These are phyloP conservation scores for Microstegium vimineum DNA, from an alignment of 176 grass and related monocot genomes.

Conservation along the genomic window DNA sequence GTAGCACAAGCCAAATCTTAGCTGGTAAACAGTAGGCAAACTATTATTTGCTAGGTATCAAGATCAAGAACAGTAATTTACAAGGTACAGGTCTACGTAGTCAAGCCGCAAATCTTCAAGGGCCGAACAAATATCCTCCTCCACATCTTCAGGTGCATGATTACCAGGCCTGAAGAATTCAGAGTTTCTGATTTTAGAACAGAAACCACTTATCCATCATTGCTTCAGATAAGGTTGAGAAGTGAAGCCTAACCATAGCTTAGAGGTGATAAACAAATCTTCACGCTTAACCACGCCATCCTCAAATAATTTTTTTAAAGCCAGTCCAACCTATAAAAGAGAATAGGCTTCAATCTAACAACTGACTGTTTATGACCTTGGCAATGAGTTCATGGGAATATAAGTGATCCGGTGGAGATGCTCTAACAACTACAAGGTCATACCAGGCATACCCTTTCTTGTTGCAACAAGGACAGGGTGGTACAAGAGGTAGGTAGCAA, in stretches of 20 bases:
- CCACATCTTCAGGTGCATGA: constrained; percentile 40
- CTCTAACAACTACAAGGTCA: too few relatives aligned
- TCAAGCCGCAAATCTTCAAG: constrained; percentile 40
- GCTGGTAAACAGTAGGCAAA: not conserved
- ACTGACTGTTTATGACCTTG: too few relatives aligned
- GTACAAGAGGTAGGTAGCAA: too few relatives aligned
- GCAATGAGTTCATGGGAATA: not conserved
- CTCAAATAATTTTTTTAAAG: constrained; percentile 60
- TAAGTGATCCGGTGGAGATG: too few relatives aligned
- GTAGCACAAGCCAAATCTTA: not conserved
- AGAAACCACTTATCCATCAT: not conserved
- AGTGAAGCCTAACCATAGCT: constrained; percentile 54
- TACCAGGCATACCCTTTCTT: too few relatives aligned
- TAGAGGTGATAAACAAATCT: constrained; percentile 79
- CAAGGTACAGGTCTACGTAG: constrained; percentile 34
- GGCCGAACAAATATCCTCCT: not conserved
- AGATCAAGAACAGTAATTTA: constrained; percentile 16
- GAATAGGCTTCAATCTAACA: not conserved
- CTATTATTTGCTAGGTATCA: not conserved
- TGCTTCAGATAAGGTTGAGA: not conserved
- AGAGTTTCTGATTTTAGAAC: not conserved
- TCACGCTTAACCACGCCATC: constrained; percentile 61
- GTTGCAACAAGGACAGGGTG: too few relatives aligned
- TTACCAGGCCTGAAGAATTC: constrained; percentile 27
- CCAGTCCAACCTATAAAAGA: constrained; percentile 51